Conservation (phyloP, 768 basidiomycete species). For the Mycena crocata region DNA sequence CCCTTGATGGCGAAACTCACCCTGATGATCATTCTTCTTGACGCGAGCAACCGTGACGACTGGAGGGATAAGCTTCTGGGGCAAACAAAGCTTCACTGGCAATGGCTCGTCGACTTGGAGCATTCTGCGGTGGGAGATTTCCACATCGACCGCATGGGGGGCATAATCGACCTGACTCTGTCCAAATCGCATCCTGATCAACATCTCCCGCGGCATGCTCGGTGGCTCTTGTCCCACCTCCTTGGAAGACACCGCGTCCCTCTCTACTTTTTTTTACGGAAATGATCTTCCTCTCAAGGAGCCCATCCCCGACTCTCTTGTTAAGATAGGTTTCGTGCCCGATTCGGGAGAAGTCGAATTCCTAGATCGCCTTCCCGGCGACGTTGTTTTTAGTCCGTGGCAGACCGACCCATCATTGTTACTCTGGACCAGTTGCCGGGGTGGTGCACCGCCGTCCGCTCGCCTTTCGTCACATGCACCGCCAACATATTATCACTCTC, state of each 20-base stretch:
- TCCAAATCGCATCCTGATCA: conserved; percentile 21
- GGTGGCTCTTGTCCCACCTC: conserved; percentile 26
- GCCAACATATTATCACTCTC: not conserved
- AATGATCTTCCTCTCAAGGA: conserved; percentile 15
- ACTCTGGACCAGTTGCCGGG: conserved; percentile 7
- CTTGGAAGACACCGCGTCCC: conserved; percentile 25
- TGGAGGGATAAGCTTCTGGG: conserved; percentile 16
- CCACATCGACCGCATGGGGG: conserved; percentile 25
- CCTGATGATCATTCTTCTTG: conserved; percentile 24
- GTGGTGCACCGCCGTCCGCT: conserved; percentile 2
- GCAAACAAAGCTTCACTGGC: conserved; percentile 13
- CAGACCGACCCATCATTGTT: not conserved
- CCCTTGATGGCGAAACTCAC: conserved; percentile 25
- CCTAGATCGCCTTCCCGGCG: conserved; percentile 9
- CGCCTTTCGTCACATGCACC: conserved; percentile 16
- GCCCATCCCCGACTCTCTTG: conserved; percentile 21
- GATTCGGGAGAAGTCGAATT: conserved; percentile 1
- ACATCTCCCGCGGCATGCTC: conserved; percentile 16
- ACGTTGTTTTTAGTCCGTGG: conserved; percentile 25
- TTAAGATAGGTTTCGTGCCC: conserved; percentile 10
- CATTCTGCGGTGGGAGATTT: conserved; percentile 26
- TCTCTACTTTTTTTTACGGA: conserved; percentile 29
- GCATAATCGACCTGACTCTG: conserved; percentile 28
- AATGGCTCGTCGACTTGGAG: conserved; percentile 28
- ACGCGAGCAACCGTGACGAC: conserved; percentile 5